A percentile compares a stretch with the other conserved stretches of the same genome.
Evolutionary conservation across 805 yeast genomes (phyloP).

Genomic region (Saccharomycopsis fibuligera): DNA sequence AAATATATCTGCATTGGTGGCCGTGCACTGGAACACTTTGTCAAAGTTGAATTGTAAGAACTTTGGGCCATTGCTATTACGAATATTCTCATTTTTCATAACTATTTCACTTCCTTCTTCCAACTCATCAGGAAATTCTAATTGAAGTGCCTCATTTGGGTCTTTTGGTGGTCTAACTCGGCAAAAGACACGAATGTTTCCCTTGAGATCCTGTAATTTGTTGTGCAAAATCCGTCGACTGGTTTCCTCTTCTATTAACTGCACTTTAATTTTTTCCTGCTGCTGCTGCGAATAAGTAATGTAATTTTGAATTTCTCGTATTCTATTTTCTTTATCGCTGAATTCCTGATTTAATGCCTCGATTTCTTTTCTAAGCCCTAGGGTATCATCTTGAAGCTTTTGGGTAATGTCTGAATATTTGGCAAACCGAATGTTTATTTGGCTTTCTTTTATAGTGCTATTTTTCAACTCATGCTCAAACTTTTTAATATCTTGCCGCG

Average conservation of each 20-base stretch:
- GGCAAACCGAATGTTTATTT: slow-evolving; percentile 11
- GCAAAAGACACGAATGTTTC: slow-evolving; percentile 88
- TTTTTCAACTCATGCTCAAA: slow-evolving; percentile 9
- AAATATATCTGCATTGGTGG: slow-evolving; percentile 60
- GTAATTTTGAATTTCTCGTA: slow-evolving; percentile 17
- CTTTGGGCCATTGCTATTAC: slow-evolving; percentile 10
- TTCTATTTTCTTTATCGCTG: slow-evolving; percentile 20
- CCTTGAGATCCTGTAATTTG: slow-evolving; percentile 76
- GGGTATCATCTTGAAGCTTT: not conserved
- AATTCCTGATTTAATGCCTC: slow-evolving; percentile 19
- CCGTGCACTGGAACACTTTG: slow-evolving; percentile 54
- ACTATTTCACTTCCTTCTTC: slow-evolving; percentile 26
- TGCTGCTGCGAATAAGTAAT: slow-evolving; percentile 20
- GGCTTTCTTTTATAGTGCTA: slow-evolving; percentile 24
- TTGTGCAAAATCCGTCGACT: slow-evolving; percentile 63
- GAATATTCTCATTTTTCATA: slow-evolving; percentile 24
- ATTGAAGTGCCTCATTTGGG: slow-evolving; percentile 11
- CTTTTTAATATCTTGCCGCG: slow-evolving; percentile 1
- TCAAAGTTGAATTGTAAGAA: slow-evolving; percentile 57
- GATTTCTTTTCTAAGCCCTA: slow-evolving; percentile 10
- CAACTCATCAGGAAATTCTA: slow-evolving; percentile 14
- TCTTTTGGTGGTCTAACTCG: slow-evolving; percentile 60
- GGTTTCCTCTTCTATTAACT: slow-evolving; percentile 44
- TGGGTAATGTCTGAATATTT: not conserved
- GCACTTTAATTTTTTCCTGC: slow-evolving; percentile 29